Percentiles rank a stretch among this genome's conserved stretches.
These are phyloP conservation scores for Biscogniauxia marginata DNA, from an alignment of 2,329 filamentous ascomycete genomes.

Conservation along the genomic window DNA sequence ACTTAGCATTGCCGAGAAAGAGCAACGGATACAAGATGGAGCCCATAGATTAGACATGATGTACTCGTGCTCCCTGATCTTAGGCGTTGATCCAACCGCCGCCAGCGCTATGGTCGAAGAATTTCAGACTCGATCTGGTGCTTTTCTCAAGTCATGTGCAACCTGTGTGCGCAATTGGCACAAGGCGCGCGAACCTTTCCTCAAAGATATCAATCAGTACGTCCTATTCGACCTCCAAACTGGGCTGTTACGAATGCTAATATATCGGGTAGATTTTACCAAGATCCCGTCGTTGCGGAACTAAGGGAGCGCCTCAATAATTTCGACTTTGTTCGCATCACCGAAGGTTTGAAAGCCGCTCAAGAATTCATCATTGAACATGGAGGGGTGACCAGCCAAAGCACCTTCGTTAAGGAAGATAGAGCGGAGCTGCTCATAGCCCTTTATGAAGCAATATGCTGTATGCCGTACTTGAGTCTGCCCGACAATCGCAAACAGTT, in stretches of 20 bases:
- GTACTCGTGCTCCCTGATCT: constrained; percentile 66
- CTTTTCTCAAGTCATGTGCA: constrained; percentile 62
- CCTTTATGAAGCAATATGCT: constrained; percentile 86
- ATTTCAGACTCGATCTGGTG: constrained; percentile 57
- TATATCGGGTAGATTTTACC: constrained; percentile 25
- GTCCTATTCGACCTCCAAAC: constrained; percentile 19
- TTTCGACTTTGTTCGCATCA: constrained; percentile 62
- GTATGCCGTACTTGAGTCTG: constrained; percentile 69
- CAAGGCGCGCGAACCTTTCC: constrained; percentile 60
- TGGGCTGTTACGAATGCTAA: constrained; percentile 8
- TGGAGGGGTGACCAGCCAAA: constrained; percentile 38
- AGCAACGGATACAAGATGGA: constrained; percentile 52
- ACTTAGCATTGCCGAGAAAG: constrained; percentile 50
- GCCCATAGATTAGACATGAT: constrained; percentile 58
- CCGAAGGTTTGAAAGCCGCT: constrained; percentile 56
- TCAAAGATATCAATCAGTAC: constrained; percentile 62
- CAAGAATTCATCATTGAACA: constrained; percentile 49
- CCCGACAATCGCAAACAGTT: constrained; percentile 59
- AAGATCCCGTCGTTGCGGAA: constrained; percentile 49
- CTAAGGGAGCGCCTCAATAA: constrained; percentile 58
- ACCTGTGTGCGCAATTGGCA: constrained; percentile 74
- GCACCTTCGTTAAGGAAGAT: constrained; percentile 40
- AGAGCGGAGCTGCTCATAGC: constrained; percentile 67
- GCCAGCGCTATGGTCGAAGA: constrained; percentile 58
- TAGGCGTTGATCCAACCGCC: constrained; percentile 63